Conservation (phyloP, 345 rosid genomes). For the Eucalyptus victrix region DNA sequence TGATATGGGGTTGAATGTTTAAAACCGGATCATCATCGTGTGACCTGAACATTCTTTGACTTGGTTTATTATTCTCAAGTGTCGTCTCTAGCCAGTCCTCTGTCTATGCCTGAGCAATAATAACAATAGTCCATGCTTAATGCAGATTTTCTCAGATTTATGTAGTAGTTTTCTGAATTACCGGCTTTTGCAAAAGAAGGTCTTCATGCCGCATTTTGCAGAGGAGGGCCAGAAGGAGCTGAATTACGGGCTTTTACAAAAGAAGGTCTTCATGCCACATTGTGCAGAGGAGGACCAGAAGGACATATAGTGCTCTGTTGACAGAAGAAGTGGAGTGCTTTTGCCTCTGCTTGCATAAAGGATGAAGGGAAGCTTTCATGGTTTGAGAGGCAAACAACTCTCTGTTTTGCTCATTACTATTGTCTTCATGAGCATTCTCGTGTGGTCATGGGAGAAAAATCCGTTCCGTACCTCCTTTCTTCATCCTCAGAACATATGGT, state of each 20-base stretch:
- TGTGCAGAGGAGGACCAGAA: neutral
- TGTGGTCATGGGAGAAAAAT: constrained; percentile 12
- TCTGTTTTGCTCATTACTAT: constrained; percentile 2
- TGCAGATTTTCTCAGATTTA: neutral
- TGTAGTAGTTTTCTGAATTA: neutral
- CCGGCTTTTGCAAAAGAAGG: neutral
- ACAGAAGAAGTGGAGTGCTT: neutral
- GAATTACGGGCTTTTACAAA: neutral
- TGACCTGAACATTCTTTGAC: neutral
- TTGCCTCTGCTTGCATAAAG: neutral
- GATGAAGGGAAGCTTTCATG: constrained; percentile 7
- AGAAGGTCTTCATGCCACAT: neutral
- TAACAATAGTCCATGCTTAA: neutral
- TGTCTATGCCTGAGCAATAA: neutral
- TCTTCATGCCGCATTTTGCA: neutral
- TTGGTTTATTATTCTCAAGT: neutral
- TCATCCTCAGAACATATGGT: neutral
- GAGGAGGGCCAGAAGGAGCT: neutral
- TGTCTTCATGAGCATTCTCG: neutral
- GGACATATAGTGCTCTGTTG: neutral
- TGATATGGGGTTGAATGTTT: neutral
- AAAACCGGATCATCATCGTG: neutral
- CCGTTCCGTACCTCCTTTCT: neutral
- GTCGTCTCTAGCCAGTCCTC: neutral
- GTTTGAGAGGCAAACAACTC: constrained; percentile 1